Percentiles rank a stretch among this genome's conserved stretches.
phyloP scores from a whole-genome alignment of 495 filamentous ascomycete genomes.

The Hypoxylon fuscum region DNA sequence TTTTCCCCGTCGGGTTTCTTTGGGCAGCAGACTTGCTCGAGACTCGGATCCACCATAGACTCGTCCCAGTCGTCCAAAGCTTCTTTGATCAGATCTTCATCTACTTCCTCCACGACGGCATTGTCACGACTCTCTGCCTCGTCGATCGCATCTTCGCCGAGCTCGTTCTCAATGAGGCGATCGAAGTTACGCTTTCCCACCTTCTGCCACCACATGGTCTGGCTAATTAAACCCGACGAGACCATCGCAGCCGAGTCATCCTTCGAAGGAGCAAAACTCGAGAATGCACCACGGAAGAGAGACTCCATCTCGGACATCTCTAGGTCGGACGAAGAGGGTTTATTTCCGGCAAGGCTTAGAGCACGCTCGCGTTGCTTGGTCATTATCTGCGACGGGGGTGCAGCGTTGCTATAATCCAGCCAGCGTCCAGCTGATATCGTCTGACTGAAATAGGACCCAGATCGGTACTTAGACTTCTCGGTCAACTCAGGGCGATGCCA shows the following conservation, averaged over 20 bases:
- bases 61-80: constrained; percentile 61
- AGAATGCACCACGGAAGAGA: constrained; percentile 83
- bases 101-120: constrained; percentile 46
- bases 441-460: constrained; percentile 62
- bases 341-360: constrained; percentile 71
- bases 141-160: constrained; percentile 49
- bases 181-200: constrained; percentile 69
- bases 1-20: constrained; percentile 63
- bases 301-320: constrained; percentile 73
- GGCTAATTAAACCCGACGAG: constrained; percentile 72
- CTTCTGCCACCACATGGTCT: constrained; percentile 85
- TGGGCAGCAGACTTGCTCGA: constrained; percentile 59
- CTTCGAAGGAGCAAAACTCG: constrained; percentile 83
- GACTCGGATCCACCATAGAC: constrained; percentile 56
- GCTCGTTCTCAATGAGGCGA: constrained; percentile 53
- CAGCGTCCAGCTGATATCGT: constrained; percentile 69
- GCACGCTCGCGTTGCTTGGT: constrained; percentile 76
- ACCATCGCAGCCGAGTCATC: constrained; percentile 82
- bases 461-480: constrained; percentile 64
- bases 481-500: constrained; percentile 69
- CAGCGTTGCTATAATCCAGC: constrained; percentile 72
- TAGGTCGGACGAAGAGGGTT: constrained; percentile 61
- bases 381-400: constrained; percentile 66
- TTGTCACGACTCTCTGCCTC: constrained; percentile 48
- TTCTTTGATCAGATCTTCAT: constrained; percentile 58